Base-by-base conservation (phyloP, 2,329 filamentous ascomycete genomes). In the Atkinsonella texensis region DNA sequence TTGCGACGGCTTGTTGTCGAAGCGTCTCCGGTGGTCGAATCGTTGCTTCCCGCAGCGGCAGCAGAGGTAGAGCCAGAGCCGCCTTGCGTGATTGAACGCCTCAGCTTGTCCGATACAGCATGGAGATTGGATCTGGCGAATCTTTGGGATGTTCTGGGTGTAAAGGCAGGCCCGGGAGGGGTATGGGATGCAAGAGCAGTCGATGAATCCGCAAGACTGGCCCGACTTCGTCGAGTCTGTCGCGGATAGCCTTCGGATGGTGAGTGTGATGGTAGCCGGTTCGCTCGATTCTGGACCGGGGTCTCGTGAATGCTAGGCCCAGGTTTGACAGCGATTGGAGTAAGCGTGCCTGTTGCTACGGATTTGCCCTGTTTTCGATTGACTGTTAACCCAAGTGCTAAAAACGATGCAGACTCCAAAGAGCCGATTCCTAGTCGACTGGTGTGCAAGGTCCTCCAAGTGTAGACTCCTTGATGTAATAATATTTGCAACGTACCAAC, bases 41-140 rank as follows among this genome's bases (percentile, higher is more conserved):
- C 49, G 42, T 39, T 39, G 33, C 42, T 35, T 33, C 39, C 53
- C 32, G 32, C 40, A 40, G 35, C 38, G 20, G 35, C 46, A 35
- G 40, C 33, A 49, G 48, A 50, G 4, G 46, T 38, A 45, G 54
- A 46, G 46, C 52, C 56, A 45, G 54, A 46, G 46, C 52, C 56
- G n/a, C 57, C 59, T 35, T 63, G 62, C 9, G 63, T 59, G 18
- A 65, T 58, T 8, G 66, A 66, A 18, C 65, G 64, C 17, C 67
- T 64, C 15, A 67, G 60, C 49, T 65, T 69, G 48, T 68, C 66
- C 17, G 65, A 64, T 10, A 64, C 59, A 15, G 59, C 60, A 33
- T 63, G 61, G 4, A 64, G 54, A 31, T 62, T 59, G 6, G 60
- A 63, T 46, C 62, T 64, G 40, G 56, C 59, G 35, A 58, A 52